Conservation (phyloP, 202 grass and related monocot species). For the Panicum virgatum region DNA sequence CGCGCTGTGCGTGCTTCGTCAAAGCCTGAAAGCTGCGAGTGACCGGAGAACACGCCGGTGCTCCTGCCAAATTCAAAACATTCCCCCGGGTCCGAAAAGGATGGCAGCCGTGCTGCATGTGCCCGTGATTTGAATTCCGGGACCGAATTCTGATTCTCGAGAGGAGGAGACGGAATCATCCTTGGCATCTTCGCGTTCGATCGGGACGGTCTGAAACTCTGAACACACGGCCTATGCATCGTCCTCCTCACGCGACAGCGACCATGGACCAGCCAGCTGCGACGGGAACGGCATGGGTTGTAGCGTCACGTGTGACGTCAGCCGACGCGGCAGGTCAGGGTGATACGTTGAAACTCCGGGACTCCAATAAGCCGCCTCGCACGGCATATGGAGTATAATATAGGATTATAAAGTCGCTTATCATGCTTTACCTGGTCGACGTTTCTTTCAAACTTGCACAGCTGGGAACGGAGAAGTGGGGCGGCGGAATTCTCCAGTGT, state of each 20-base stretch:
- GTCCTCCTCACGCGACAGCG: constrained; percentile 1
- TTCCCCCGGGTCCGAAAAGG: not conserved
- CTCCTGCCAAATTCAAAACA: too few relatives aligned
- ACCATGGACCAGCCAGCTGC: not conserved
- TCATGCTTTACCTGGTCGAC: not conserved
- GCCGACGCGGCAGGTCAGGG: not conserved
- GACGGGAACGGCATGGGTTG: not conserved
- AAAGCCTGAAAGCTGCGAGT: not conserved
- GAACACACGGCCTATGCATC: not conserved
- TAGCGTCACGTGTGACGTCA: constrained; percentile 25
- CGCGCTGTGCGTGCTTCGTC: not conserved
- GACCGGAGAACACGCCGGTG: not conserved
- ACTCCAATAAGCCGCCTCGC: not conserved
- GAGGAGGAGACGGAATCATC: not conserved
- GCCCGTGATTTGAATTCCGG: not conserved
- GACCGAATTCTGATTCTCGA: not conserved
- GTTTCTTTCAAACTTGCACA: constrained; percentile 26
- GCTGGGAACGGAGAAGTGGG: not conserved
- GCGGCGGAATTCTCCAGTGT: not conserved
- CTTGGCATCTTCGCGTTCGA: not conserved
- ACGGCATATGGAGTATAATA: not conserved
- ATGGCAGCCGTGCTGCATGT: not conserved
- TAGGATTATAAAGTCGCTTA: not conserved
- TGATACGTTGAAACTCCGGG: constrained; percentile 43
- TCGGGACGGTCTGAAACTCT: not conserved